Evolutionary conservation across 768 basidiomycete genomes (phyloP), one percentile per base, ranked within the genome.

Genomic region (Clitopilus passeckerianus): DNA sequence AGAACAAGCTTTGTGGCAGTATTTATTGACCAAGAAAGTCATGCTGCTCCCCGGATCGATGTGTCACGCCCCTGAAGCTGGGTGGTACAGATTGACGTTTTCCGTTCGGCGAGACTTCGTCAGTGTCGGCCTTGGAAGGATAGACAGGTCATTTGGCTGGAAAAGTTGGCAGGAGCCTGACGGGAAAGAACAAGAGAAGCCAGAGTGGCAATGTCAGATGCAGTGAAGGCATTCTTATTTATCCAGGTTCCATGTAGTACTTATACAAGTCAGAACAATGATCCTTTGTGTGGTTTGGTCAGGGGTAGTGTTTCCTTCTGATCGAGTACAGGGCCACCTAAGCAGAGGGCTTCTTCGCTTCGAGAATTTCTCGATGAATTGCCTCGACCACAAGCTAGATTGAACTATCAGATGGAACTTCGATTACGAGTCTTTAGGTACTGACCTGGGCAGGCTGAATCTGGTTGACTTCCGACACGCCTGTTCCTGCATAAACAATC

Each of bases 51-150:
- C 60, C 1, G 62, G 60, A 20, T 14, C 57, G 5, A 6, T 14
- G 4, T 58, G 35, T 35, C 62, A 61, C 34, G 35, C 50, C 16
- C n/a, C 14, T 6, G 57, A 63, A 10, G 22, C 6, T 14, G 62
- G 62, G n/a, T 63, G 62, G 62, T 58, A 56, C 22, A 50, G 62
- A 4, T 16, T 63, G 12, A 55, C 62, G 8, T 63, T 63, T 46
- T 27, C 62, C 1, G 37, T 59, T 14, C 53, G 57, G 57, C 33
- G 53, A 46, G 62, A 63, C 37, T 57, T 58, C 22, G 18, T 63
- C 6, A 46, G 54, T 27, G 53, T 60, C 9, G 62, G 30, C 9
- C 35, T 63, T 10, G 37, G 34, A 8, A 54, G 62, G 24, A 63
- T 63, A 14, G 62, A 63, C 35, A 37, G 58, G 22, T 60, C 60